Evolutionary conservation across 441 rosid genomes (phyloP).

Genomic region (Gossypium trilobum): DNA sequence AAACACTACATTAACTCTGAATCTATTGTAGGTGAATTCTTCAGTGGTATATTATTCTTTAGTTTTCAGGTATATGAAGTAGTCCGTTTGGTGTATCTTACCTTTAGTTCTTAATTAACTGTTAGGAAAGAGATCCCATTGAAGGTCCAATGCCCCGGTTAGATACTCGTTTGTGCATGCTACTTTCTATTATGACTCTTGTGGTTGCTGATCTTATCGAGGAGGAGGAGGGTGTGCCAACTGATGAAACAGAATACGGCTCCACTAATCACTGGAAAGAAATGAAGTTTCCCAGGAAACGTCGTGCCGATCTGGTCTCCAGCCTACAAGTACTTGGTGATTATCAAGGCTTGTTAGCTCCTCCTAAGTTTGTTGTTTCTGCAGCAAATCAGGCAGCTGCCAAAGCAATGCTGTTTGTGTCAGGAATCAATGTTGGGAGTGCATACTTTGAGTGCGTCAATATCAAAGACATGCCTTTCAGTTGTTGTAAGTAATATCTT

Average conservation of each 20-base stretch:
- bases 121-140: constrained; percentile 65
- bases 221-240: constrained; percentile 40
- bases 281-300: constrained; percentile 29
- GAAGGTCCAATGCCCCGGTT: constrained; percentile 69
- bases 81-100: neutral
- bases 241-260: constrained; percentile 25
- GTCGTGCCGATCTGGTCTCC: constrained; percentile 48
- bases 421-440: constrained; percentile 48
- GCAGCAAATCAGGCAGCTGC: constrained; percentile 68
- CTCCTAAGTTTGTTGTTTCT: constrained; percentile 56
- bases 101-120: constrained; percentile 12
- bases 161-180: constrained; percentile 65
- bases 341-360: constrained; percentile 59
- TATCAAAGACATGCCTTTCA: constrained; percentile 56
- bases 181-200: constrained; percentile 53
- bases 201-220: constrained; percentile 57
- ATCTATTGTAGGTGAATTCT: neutral
- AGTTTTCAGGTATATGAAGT: constrained; percentile 13
- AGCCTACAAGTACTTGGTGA: constrained; percentile 62
- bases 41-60: neutral
- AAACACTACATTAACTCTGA: neutral
- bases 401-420: constrained; percentile 54
- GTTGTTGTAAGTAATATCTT: constrained; percentile 44
- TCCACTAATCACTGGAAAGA: constrained; percentile 30
- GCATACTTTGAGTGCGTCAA: constrained; percentile 51